phyloP scores from a whole-genome alignment of 192 early-diverging fungal genomes.

The Funneliformis geosporum region DNA sequence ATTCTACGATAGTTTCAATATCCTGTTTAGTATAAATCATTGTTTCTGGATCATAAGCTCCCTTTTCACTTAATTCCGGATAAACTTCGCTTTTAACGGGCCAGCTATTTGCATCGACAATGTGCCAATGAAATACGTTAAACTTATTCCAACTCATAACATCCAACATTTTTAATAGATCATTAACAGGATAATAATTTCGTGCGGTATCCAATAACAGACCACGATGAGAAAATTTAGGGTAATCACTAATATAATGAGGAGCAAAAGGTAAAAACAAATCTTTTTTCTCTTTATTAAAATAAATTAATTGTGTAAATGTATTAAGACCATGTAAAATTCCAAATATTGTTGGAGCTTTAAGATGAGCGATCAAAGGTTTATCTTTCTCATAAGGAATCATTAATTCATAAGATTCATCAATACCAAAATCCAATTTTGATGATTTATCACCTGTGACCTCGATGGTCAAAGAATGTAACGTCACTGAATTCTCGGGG shows the following conservation, averaged over 20 bases:
- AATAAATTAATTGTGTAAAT: conserved; percentile 49
- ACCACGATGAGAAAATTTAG: conserved; percentile 67
- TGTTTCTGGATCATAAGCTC: conserved; percentile 60
- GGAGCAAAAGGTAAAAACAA: conserved; percentile 18
- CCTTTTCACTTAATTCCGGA: conserved; percentile 65
- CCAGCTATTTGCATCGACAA: conserved; percentile 73
- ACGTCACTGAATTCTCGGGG: conserved; percentile 14
- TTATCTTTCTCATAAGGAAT: conserved; percentile 40
- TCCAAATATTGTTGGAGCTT: conserved; percentile 47
- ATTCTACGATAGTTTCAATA: too few relatives aligned
- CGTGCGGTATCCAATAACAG: conserved; percentile 71
- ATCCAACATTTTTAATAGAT: conserved; percentile 70
- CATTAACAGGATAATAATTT: conserved; percentile 67
- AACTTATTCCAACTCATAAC: conserved; percentile 82
- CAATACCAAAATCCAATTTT: conserved; percentile 50
- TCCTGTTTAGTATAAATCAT: conserved; percentile 78
- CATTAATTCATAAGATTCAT: conserved; percentile 65
- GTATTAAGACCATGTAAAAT: conserved; percentile 52
- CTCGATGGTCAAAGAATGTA: conserved; percentile 44
- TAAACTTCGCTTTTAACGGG: conserved; percentile 59
- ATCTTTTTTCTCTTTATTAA: conserved; percentile 26
- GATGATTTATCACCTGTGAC: conserved; percentile 36
- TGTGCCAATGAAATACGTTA: conserved; percentile 82
- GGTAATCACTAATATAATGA: conserved; percentile 57
- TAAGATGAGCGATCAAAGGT: conserved; percentile 31